Base-by-base conservation (phyloP, 805 yeast species). In the Candida lessepsii region DNA sequence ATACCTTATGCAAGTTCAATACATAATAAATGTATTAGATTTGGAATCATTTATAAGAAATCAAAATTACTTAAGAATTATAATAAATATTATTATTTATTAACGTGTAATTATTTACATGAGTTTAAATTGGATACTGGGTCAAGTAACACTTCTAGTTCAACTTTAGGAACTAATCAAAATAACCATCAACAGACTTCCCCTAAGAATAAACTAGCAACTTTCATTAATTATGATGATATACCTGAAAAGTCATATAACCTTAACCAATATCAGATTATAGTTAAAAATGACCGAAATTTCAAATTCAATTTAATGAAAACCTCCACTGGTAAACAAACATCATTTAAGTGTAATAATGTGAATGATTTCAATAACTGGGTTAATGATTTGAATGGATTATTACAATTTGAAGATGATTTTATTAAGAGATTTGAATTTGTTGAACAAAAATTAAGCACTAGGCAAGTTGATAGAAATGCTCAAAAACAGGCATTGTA, bases 321-420 rank as follows among this genome's bases (percentile, higher is more conserved):
- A 45, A 51, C 45, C 15, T 50, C 61, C 9, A 41, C 50, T 14
- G 44, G 54, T 14, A 62, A 61, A 21, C 67, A 63, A 49, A 50
- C 52, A 35, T 63, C 70, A 2, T 75, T 75, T 56, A 64, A 71
- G 61, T 61, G 82, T 57, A 52, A 70, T 45, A 66, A 63, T 19
- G 57, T 49, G 11, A 65, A 59, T 25, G 76, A 76, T 37, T 73
- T 73, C 37, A 54, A 53, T 18, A 69, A 67, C 47, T 82, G 87
- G 87, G 59, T 65, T 25, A 70, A 67, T 20, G 83, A 80, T 53
- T 57, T 82, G 32, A 60, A 64, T 21, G 81, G 78, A 45, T 60
- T 81, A 47, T 66, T 75, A 23, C 63, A 68, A 35, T 76, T 71
- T 47, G 67, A 68, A 16, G 57, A 61, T 39, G 53, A 60, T 26